Evolutionary conservation across 2,329 filamentous ascomycete genomes (phyloP).

Genomic region (Fusarium hainanense): DNA sequence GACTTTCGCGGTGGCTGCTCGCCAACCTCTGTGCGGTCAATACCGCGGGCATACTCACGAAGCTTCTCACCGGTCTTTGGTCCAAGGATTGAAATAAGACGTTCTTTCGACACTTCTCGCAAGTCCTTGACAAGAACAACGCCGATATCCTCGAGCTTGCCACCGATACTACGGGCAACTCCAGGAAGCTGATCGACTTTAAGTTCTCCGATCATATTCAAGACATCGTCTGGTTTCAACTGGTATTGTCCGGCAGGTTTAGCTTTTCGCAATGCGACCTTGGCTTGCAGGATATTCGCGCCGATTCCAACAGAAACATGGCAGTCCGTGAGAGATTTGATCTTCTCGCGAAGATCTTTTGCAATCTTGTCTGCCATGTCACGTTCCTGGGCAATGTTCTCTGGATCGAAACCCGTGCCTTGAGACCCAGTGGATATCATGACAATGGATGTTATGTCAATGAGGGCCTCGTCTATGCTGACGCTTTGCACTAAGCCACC

Average conservation of each 20-base stretch:
- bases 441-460: constrained; percentile 83
- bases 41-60: constrained; percentile 89
- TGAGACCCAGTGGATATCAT: constrained; percentile 73
- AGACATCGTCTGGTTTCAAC: constrained; percentile 81
- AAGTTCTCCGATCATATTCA: constrained; percentile 80
- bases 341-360: constrained; percentile 70
- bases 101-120: constrained; percentile 79
- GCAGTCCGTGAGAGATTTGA: constrained; percentile 82
- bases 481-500: constrained; percentile 93
- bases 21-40: constrained; percentile 87
- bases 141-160: constrained; percentile 88
- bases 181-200: constrained; percentile 86
- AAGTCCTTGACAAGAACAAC: constrained; percentile 87
- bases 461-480: constrained; percentile 92
- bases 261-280: constrained; percentile 87
- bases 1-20: constrained; percentile 89
- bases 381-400: constrained; percentile 80
- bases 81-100: constrained; percentile 77
- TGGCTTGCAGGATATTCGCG: constrained; percentile 88
- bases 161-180: constrained; percentile 89
- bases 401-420: constrained; percentile 72
- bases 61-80: constrained; percentile 94
- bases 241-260: constrained; percentile 96
- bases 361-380: constrained; percentile 78
- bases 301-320: constrained; percentile 94